Evolutionary conservation across 306 rosid genomes (phyloP).

Genomic region (Canavalia gladiata): DNA sequence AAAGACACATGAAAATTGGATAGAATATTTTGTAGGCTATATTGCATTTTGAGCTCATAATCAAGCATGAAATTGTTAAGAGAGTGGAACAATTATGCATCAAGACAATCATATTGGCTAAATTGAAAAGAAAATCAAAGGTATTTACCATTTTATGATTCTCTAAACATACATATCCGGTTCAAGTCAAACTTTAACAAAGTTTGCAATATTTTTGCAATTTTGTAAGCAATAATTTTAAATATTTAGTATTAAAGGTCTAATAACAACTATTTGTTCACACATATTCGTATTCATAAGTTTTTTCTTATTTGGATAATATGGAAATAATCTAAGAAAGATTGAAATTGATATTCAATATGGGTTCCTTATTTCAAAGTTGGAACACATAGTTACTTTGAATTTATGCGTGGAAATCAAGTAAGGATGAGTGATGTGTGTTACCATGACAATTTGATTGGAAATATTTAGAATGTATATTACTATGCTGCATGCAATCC

Average conservation of each 20-base stretch:
- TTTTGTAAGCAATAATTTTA: not conserved
- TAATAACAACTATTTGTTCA: not conserved
- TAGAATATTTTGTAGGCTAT: too few relatives aligned
- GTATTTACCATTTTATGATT: conserved; percentile 43
- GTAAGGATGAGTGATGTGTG: conserved; percentile 99
- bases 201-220: not conserved
- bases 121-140: conserved; percentile 62
- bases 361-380: conserved; percentile 12
- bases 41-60: too few relatives aligned
- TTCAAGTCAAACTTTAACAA: conserved; percentile 33
- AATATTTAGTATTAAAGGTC: not conserved
- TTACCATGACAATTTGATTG: conserved; percentile 92
- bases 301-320: not conserved
- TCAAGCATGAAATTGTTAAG: conserved; percentile 7
- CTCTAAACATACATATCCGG: not conserved
- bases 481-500: conserved; percentile 98
- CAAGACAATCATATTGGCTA: conserved; percentile 63
- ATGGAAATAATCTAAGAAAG: not conserved
- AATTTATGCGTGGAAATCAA: conserved; percentile 99
- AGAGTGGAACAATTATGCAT: conserved; percentile 67
- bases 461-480: conserved; percentile 90
- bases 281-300: not conserved
- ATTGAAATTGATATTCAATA: not conserved
- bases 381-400: conserved; percentile 97
- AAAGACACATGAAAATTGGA: too few relatives aligned